A percentile compares a stretch with the other conserved stretches of the same genome.
Evolutionary conservation across 2,329 filamentous ascomycete genomes (phyloP).

Genomic region (Fusarium kyushuense): DNA sequence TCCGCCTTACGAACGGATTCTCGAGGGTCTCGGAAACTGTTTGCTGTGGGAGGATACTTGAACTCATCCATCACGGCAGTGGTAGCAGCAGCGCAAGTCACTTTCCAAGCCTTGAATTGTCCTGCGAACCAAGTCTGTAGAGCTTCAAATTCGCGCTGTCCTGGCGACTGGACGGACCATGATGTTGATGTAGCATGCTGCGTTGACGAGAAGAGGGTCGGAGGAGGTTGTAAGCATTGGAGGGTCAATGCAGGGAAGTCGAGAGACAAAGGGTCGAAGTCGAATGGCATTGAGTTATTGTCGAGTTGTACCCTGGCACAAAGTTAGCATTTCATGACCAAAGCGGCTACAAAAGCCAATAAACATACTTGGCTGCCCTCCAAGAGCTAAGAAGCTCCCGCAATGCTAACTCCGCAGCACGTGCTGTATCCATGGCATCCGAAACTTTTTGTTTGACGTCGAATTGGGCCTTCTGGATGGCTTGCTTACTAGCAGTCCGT

Average conservation of each 20-base stretch:
- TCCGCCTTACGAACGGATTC: slow-evolving; percentile 63
- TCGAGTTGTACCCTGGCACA: slow-evolving; percentile 65
- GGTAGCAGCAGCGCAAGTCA: slow-evolving; percentile 63
- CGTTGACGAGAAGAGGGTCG: slow-evolving; percentile 83
- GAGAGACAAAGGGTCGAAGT: slow-evolving; percentile 87
- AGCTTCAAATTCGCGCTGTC: slow-evolving; percentile 78
- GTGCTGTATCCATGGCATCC: slow-evolving; percentile 82
- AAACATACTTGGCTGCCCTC: slow-evolving; percentile 81
- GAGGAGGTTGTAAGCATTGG: slow-evolving; percentile 82
- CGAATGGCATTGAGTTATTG: slow-evolving; percentile 69
- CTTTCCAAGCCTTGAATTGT: slow-evolving; percentile 75
- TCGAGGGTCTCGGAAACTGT: slow-evolving; percentile 57
- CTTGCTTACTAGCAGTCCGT: slow-evolving; percentile 63
- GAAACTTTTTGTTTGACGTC: slow-evolving; percentile 72
- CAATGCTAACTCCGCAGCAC: slow-evolving; percentile 85
- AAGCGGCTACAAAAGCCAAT: slow-evolving; percentile 1
- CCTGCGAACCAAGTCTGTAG: slow-evolving; percentile 75
- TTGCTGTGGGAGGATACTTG: slow-evolving; percentile 59
- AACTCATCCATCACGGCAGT: slow-evolving; percentile 65
- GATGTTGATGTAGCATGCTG: slow-evolving; percentile 82
- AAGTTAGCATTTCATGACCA: slow-evolving; percentile 25
- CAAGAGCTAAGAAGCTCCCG: slow-evolving; percentile 85
- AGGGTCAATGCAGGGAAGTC: slow-evolving; percentile 89
- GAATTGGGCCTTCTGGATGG: slow-evolving; percentile 69
- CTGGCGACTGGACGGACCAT: slow-evolving; percentile 84